A percentile compares a stretch with the other conserved stretches of the same genome.
phyloP scores from a whole-genome alignment of 1,284 basidiomycete genomes.

The Tilletia walkeri region DNA sequence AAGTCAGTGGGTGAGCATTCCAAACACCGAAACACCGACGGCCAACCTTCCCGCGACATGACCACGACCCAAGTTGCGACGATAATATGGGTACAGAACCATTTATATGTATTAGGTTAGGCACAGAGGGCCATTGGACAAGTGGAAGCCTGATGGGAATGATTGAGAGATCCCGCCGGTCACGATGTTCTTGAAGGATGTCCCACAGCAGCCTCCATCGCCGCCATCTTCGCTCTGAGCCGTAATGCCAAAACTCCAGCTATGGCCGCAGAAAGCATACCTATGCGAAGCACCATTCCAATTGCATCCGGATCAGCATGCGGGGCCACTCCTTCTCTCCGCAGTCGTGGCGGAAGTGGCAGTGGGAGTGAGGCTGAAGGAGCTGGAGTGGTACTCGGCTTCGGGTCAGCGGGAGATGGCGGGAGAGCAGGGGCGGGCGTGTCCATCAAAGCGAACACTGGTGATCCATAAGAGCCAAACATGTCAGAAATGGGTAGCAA shows the following conservation, averaged over 20 bases:
- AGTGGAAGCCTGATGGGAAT: too few relatives aligned
- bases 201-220: neutral
- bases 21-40: too few relatives aligned
- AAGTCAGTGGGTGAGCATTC: too few relatives aligned
- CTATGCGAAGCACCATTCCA: constrained; percentile 4
- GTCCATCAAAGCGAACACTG: constrained; percentile 7
- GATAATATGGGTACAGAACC: too few relatives aligned
- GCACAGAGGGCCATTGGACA: too few relatives aligned
- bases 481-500: neutral
- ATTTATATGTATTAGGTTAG: too few relatives aligned
- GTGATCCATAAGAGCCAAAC: neutral
- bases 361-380: neutral
- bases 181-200: too few relatives aligned
- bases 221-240: constrained; percentile 8
- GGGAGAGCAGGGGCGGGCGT: neutral
- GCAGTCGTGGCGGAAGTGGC: neutral
- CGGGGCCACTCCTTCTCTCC: neutral
- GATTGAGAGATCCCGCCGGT: too few relatives aligned
- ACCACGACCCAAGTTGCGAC: too few relatives aligned
- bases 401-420: neutral
- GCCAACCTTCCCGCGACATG: too few relatives aligned
- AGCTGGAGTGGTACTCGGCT: too few relatives aligned
- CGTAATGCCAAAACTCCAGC: neutral
- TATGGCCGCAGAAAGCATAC: constrained; percentile 5
- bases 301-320: constrained; percentile 6